phyloP scores from a whole-genome alignment of 192 early-diverging fungal genomes.

The Obelidium mucronatum region DNA sequence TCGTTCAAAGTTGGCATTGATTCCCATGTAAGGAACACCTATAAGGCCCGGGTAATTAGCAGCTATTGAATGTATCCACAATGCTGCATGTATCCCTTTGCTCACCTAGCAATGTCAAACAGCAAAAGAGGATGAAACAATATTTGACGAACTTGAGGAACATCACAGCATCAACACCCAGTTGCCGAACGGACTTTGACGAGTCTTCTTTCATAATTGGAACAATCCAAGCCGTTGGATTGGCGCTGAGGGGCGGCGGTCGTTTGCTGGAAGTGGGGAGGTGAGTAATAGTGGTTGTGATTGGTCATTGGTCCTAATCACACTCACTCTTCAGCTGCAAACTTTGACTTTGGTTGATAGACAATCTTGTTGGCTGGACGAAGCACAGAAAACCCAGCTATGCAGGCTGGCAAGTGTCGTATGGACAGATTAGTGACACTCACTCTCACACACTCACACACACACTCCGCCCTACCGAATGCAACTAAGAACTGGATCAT shows the following conservation, averaged over 20 bases:
- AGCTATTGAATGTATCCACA: too few species aligned
- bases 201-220: constrained; percentile 43
- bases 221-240: constrained; percentile 46
- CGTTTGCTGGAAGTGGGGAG: constrained; percentile 35
- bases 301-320: neutral
- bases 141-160: constrained; percentile 53
- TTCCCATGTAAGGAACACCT: constrained; percentile 31
- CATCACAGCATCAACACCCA: constrained; percentile 60
- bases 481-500: constrained; percentile 32
- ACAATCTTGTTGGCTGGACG: constrained; percentile 50
- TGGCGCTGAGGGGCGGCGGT: constrained; percentile 33
- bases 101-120: constrained; percentile 30
- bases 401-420: constrained; percentile 35
- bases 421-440: too few species aligned
- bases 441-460: too few species aligned
- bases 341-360: constrained; percentile 55
- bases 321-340: constrained; percentile 41
- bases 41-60: too few species aligned
- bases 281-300: constrained; percentile 6
- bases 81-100: too few species aligned
- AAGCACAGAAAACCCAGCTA: constrained; percentile 52
- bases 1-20: constrained; percentile 38
- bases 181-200: constrained; percentile 35
- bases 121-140: constrained; percentile 39
- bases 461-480: constrained; percentile 21